Evolutionary conservation across 371 early-diverging fungal species (phyloP).

Genomic region (Mortierella sp.): DNA sequence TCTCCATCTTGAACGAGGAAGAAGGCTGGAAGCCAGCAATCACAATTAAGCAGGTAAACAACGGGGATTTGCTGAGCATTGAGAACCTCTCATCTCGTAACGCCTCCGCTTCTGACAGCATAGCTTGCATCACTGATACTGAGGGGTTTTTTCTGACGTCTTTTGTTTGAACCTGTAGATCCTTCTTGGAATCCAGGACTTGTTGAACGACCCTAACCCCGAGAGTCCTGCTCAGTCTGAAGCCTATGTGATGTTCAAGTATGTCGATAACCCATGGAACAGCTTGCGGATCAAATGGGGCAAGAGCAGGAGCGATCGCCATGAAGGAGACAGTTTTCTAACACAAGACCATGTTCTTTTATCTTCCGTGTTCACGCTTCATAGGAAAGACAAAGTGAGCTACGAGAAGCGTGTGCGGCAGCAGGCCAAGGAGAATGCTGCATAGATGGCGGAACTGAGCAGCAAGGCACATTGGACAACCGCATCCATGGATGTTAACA

Average conservation of each 20-base stretch:
- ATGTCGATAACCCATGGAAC: constrained; percentile 40
- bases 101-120: neutral
- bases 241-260: constrained; percentile 91
- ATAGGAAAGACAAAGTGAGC: constrained; percentile 72
- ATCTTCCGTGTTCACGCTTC: neutral
- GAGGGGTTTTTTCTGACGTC: neutral
- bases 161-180: constrained; percentile 64
- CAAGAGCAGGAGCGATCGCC: neutral
- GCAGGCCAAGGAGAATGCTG: constrained; percentile 74
- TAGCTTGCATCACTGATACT: neutral
- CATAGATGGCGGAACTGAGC: constrained; percentile 23
- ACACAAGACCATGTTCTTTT: neutral
- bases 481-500: neutral
- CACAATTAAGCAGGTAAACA: constrained; percentile 94
- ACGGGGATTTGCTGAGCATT: neutral
- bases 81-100: too few species aligned
- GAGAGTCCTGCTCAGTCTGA: constrained; percentile 96
- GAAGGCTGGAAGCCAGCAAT: constrained; percentile 99
- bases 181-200: constrained; percentile 91
- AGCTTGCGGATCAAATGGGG: neutral
- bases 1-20: constrained; percentile 98
- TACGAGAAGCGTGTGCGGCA: constrained; percentile 85
- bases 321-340: neutral
- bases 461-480: neutral
- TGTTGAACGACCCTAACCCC: constrained; percentile 97